phyloP scores from a whole-genome alignment of 1,139 yeast species.

The Candida frijolesensis region DNA sequence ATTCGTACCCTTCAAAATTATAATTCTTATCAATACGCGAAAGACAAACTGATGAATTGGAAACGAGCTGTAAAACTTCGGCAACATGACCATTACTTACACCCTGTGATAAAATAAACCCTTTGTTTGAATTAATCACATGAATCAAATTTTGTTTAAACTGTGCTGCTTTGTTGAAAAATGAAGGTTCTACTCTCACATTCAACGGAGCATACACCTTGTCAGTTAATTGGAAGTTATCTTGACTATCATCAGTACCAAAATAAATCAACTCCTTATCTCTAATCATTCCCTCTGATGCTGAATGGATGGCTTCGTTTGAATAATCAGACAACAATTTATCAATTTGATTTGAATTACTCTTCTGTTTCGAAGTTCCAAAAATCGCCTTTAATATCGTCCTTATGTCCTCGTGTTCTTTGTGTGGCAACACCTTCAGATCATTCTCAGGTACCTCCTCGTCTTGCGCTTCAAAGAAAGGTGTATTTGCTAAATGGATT shows the following conservation, averaged over 20 bases:
- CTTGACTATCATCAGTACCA: slow-evolving; percentile 41
- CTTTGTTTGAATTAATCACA: slow-evolving; percentile 45
- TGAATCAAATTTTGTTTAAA: slow-evolving; percentile 44
- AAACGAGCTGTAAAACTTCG: slow-evolving; percentile 49
- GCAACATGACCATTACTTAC: slow-evolving; percentile 62
- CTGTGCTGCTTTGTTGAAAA: slow-evolving; percentile 47
- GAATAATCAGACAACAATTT: slow-evolving; percentile 45
- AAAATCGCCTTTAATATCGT: slow-evolving; percentile 59
- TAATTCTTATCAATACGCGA: slow-evolving; percentile 57
- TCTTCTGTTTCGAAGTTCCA: slow-evolving; percentile 53
- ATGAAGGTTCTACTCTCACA: slow-evolving; percentile 38
- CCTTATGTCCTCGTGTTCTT: slow-evolving; percentile 34
- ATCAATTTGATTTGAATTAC: slow-evolving; percentile 46
- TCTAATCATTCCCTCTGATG: slow-evolving; percentile 53
- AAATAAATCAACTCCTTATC: slow-evolving; percentile 56
- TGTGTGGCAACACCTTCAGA: slow-evolving; percentile 20
- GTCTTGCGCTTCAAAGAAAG: slow-evolving; percentile 35
- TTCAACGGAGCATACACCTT: slow-evolving; percentile 45
- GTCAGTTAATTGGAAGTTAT: slow-evolving; percentile 63
- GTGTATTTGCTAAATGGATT: slow-evolving; percentile 34
- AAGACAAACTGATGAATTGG: slow-evolving; percentile 37
- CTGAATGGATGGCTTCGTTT: slow-evolving; percentile 48
- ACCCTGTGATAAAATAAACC: slow-evolving; percentile 58
- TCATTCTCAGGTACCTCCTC: slow-evolving; percentile 15
- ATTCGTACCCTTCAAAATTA: slow-evolving; percentile 57